Evolutionary conservation across 148 eudicot genomes (phyloP).

Genomic region (Nepenthes gracilis): DNA sequence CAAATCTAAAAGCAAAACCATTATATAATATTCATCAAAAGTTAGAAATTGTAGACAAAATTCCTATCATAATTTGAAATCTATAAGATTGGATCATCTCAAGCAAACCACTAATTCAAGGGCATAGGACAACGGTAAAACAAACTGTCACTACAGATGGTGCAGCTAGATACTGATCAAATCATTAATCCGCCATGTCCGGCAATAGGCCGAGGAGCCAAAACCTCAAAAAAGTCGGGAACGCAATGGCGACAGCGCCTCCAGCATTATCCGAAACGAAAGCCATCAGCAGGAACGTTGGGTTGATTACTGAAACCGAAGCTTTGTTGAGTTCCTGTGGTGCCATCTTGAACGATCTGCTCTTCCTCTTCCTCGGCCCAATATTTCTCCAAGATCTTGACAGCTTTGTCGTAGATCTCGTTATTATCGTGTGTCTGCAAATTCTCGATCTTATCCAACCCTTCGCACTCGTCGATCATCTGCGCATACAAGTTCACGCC

Average conservation of each 20-base stretch:
- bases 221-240: background rate
- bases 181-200: too few species aligned
- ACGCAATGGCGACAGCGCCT: background rate
- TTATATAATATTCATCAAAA: too few species aligned
- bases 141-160: background rate
- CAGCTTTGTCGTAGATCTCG: slow-evolving; percentile 73
- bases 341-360: slow-evolving; percentile 27
- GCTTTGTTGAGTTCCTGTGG: slow-evolving; percentile 26
- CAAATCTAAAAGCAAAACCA: too few species aligned
- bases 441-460: slow-evolving; percentile 70
- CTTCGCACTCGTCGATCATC: slow-evolving; percentile 64
- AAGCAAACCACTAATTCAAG: too few species aligned
- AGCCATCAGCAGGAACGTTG: slow-evolving; percentile 47
- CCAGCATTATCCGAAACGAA: slow-evolving; percentile 34
- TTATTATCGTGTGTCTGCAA: slow-evolving; percentile 68
- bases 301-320: slow-evolving; percentile 45
- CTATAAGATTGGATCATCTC: too few species aligned
- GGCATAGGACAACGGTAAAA: too few species aligned
- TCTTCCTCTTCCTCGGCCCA: slow-evolving; percentile 67
- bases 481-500: slow-evolving; percentile 63
- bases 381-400: slow-evolving; percentile 63
- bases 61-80: too few species aligned
- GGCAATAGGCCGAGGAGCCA: background rate
- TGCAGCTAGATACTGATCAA: background rate
- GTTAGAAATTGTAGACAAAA: too few species aligned